Base-by-base conservation (phyloP, 768 basidiomycete genomes). In the Podaxis carcinomalis region DNA sequence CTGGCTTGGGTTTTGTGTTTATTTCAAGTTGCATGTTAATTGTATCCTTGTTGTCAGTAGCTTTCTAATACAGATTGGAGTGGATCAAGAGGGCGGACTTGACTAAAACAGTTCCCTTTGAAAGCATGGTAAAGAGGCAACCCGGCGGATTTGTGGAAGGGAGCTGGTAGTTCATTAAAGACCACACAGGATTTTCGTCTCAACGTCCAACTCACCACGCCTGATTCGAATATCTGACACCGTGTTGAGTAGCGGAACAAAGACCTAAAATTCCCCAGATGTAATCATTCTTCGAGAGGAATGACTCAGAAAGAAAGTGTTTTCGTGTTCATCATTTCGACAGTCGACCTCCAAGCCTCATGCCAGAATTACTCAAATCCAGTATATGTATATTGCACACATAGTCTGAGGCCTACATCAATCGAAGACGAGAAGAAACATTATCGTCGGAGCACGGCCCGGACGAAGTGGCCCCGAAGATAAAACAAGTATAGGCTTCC, bases 381-480 rank as follows among this genome's bases (percentile, higher is more conserved):
- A 28, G 28, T 19, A 59, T 61, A 28, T 28, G 61, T 44, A 61
- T 49, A 35, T 25, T 56, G 32, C 32, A 32, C 70, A 73, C 1
- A n/a, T n/a, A 57, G 23, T 9, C 28, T 6, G 5, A 62, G 36
- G 32, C 57, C 44, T 56, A 23, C 21, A 19, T 21, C 36, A 40
- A 57, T 11, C 4, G 27, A 42, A 25, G 9, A 23, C 27, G 19
- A 36, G 49, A 39, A 35, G 50, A 59, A 55, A 59, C 36, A 51
- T 14, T 14, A 32, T 39, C 23, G 23, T 27, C 35, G 19, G 39
- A 35, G 56, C 10, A 63, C 14, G 32, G 19, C 19, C 6, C 42
- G 19, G 6, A 44, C 14, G 14, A 11, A 25, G 52, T 28, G 16
- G 27, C 37, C 47, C 40, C 19, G 32, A 49, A 51, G 50, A 36